Evolutionary conservation across 2,329 filamentous ascomycete genomes (phyloP).

Genomic region (Fusarium anthophilum): DNA sequence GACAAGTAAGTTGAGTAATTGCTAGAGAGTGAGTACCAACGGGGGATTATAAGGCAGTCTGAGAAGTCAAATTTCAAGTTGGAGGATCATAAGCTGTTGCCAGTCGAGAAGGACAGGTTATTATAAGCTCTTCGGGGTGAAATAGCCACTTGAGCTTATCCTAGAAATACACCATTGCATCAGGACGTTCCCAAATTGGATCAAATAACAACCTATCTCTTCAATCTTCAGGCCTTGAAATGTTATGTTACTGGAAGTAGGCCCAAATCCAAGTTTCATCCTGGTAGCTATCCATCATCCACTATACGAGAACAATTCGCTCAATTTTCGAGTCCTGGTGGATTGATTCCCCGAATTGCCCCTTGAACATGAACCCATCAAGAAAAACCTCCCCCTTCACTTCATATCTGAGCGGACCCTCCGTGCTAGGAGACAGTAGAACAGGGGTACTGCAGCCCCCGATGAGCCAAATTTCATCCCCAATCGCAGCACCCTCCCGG

Average conservation of each 20-base stretch:
- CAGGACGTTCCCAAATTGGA: too few relatives aligned
- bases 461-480: not conserved
- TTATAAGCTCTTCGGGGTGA: too few relatives aligned
- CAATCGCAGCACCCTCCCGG: not conserved
- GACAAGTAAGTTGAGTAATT: too few relatives aligned
- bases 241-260: too few relatives aligned
- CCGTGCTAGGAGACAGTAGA: not conserved
- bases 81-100: too few relatives aligned
- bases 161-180: too few relatives aligned
- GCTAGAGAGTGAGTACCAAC: too few relatives aligned
- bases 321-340: not conserved
- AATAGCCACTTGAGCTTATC: too few relatives aligned
- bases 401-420: not conserved
- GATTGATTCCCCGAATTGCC: not conserved
- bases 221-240: too few relatives aligned
- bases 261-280: too few relatives aligned
- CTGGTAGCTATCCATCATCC: not conserved
- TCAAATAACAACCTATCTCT: too few relatives aligned
- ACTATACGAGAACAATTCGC: not conserved
- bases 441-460: not conserved
- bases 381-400: not conserved
- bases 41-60: rapidly evolving
- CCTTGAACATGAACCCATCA: not conserved
- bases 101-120: not conserved
- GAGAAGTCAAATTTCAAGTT: too few relatives aligned